Base-by-base conservation (phyloP, 805 yeast species). In the Scheffersomyces spartinae region DNA sequence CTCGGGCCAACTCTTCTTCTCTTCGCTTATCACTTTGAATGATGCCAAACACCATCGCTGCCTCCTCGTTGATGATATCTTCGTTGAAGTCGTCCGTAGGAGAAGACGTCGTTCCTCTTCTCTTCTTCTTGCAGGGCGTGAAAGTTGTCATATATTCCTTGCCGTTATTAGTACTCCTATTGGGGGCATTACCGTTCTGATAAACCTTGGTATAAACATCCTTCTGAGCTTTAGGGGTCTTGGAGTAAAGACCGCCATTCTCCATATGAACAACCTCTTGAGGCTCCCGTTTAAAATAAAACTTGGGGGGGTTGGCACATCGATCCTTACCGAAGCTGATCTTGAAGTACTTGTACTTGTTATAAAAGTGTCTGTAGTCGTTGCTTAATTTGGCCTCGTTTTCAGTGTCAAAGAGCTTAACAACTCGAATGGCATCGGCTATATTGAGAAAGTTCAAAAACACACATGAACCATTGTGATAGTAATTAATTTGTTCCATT, bases 281-380 rank as follows among this genome's bases (percentile, higher is more conserved):
- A n/a, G n/a, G n/a, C n/a, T n/a, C n/a, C n/a, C n/a, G n/a, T n/a
- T n/a, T 63, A 47, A 45, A 52, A 36, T 53, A 52, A 29, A 58
- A 60, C 52, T 68, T 78, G 31, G 73, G 77, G 17, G 68, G 82
- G 41, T 78, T 78, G 3, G 79, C 93, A 55, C 93, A 80, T 43
- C 93, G 62, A 49, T 80, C 93, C 40, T 76, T 76, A 23, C 84
- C 93, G 49, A 65, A 80, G 25, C 71, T 68, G 23, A 80, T 71
- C 32, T 72, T 71, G 38, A 72, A 69, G 4, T 61, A 54, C 21
- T 40, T 39, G 40, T 79, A 80, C 35, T 61, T 63, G 17, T 61
- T 49, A 31, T 43, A 58, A 26, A 57, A 45, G 15, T 34, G 34
- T 5, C 48, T 50, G 8, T 39, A 38, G n/a, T 51, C 51, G n/a